Evolutionary conservation across 345 rosid species (phyloP), one percentile per base, ranked within the genome.

Genomic region (Citrus trifoliata): DNA sequence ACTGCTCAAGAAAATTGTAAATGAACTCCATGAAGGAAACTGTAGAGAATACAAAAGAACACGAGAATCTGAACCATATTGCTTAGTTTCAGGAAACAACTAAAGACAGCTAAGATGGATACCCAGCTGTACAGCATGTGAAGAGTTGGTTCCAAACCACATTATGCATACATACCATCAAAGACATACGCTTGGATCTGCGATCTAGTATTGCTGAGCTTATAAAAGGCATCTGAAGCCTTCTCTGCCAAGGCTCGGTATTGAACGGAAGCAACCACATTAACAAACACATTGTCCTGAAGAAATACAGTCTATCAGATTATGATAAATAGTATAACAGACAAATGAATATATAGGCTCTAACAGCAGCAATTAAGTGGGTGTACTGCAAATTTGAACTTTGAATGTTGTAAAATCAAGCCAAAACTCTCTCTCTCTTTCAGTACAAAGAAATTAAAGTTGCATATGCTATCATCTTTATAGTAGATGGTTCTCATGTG

Each of bases 251-350:
- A 69, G 14, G 86, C 88, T 27, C 88, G 84, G 61, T 83, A 85
- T 60, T 85, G 86, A 78, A 85, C 75, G 51, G 88, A 85, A 22
- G 88, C 88, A 78, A 85, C 88, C 78, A 83, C 88, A 32, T 81
- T 85, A 37, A 85, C 88, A 64, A 85, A 85, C 24, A 85, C 88
- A 68, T 85, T 85, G 58, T 85, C 88, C 86, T 85, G 83, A 53
- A 74, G 35, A 60, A 40, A 48, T 9, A 62, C 21, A 2, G 5
- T 46, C 67, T 61, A 70, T 22, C 69, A 70, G 69, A 30, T 71
- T 19, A 27, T 32, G 9, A 76, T 65, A 19, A 24, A 58, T 76
- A 35, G 27, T 10, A 6, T 19, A 38, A 63, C 18, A 10, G 30
- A 63, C 30, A 46, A 48, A 48, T 35, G 27, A 38, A 61, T 8